These are phyloP conservation scores for Peribolospora baueri DNA, from an alignment of 768 basidiomycete species.

Conservation along the genomic window DNA sequence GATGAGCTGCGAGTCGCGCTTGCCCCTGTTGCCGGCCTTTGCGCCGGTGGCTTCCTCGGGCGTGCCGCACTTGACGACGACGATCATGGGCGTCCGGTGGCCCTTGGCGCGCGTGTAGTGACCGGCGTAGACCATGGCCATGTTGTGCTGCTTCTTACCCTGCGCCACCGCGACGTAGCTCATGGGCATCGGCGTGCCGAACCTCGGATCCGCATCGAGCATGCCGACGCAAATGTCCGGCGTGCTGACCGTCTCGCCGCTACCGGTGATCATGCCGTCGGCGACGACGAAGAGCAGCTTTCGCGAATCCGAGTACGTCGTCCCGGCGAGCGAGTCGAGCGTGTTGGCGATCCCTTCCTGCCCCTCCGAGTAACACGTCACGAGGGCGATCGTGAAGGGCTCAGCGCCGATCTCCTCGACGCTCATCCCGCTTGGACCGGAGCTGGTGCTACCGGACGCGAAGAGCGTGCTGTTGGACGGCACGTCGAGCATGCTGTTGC, in stretches of 20 bases:
- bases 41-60: slow-evolving; percentile 65
- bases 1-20: slow-evolving; percentile 93
- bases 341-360: slow-evolving; percentile 77
- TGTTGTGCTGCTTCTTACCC: slow-evolving; percentile 68
- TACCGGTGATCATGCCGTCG: slow-evolving; percentile 96
- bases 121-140: slow-evolving; percentile 98
- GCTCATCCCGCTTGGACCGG: slow-evolving; percentile 28
- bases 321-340: slow-evolving; percentile 72
- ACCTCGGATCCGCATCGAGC: slow-evolving; percentile 76
- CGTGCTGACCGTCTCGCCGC: slow-evolving; percentile 82
- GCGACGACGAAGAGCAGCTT: slow-evolving; percentile 86
- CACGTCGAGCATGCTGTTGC: slow-evolving; percentile 25
- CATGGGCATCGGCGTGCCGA: slow-evolving; percentile 91
- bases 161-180: slow-evolving; percentile 72
- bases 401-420: slow-evolving; percentile 81
- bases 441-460: slow-evolving; percentile 16
- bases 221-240: slow-evolving; percentile 87
- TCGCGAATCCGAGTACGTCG: slow-evolving; percentile 70
- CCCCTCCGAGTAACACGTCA: slow-evolving; percentile 95
- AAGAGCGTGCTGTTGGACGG: slow-evolving; percentile 36
- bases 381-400: slow-evolving; percentile 78
- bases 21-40: slow-evolving; percentile 94
- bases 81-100: slow-evolving; percentile 73
- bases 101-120: slow-evolving; percentile 80
- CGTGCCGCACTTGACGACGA: slow-evolving; percentile 89